Conservation (phyloP, 192 early-diverging fungal species). For the Bifiguratus adelaidae region DNA sequence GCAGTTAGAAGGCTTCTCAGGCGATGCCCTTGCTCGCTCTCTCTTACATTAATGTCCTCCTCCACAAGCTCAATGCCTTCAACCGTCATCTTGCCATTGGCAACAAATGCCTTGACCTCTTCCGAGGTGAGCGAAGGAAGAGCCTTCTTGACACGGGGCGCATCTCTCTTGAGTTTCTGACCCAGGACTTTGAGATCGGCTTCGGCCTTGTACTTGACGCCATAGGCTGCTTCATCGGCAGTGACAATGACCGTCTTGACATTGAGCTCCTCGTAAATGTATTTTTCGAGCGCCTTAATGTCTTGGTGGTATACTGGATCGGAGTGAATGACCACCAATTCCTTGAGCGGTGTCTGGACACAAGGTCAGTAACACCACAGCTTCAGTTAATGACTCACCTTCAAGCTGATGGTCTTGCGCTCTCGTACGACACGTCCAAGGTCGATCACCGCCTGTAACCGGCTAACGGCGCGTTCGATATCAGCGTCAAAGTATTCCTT, state of each 20-base stretch:
- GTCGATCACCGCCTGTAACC: slow-evolving; percentile 97
- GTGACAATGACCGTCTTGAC: slow-evolving; percentile 80
- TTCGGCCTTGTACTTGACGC: slow-evolving; percentile 86
- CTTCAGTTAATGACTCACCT: slow-evolving; percentile 28
- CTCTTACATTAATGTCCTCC: slow-evolving; percentile 62
- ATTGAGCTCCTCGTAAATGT: slow-evolving; percentile 92
- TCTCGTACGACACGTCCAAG: slow-evolving; percentile 87
- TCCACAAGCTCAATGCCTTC: slow-evolving; percentile 69
- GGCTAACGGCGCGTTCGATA: slow-evolving; percentile 87
- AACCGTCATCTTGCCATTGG: slow-evolving; percentile 52
- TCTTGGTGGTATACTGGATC: slow-evolving; percentile 83
- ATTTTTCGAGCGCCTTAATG: slow-evolving; percentile 69
- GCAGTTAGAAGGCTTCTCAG: too few species aligned
- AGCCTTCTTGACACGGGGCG: slow-evolving; percentile 76
- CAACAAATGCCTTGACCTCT: slow-evolving; percentile 74
- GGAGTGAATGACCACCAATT: slow-evolving; percentile 86
- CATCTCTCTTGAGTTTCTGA: slow-evolving; percentile 82
- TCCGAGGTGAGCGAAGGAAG: slow-evolving; percentile 61
- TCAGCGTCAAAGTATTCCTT: slow-evolving; percentile 92
- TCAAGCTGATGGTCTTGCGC: slow-evolving; percentile 83
- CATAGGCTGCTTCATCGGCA: slow-evolving; percentile 81
- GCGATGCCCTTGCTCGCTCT: too few species aligned
- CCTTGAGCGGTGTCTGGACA: slow-evolving; percentile 70
- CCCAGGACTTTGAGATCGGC: slow-evolving; percentile 89
- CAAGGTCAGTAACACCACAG: not conserved